These are phyloP conservation scores for Gossypium thurberi DNA, from an alignment of 345 rosid species.

Conservation along the genomic window DNA sequence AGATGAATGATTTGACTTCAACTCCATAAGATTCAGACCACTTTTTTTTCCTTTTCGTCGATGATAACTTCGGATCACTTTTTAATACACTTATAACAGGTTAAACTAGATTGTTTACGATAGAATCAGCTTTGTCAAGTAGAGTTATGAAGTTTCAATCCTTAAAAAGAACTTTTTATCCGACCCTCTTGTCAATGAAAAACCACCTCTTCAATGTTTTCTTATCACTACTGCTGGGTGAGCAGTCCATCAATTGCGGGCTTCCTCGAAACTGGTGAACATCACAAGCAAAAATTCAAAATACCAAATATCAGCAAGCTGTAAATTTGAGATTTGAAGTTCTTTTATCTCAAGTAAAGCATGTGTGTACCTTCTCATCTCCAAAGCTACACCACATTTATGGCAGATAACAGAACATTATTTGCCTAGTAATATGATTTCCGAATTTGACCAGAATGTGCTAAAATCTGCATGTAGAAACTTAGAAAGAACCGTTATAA, in stretches of 20 bases:
- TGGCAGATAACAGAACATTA: slow-evolving; percentile 26
- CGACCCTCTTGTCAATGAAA: slow-evolving; percentile 84
- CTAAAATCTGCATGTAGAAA: slow-evolving; percentile 9
- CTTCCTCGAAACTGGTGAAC: slow-evolving; percentile 41
- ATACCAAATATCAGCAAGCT: background rate
- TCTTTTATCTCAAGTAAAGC: background rate
- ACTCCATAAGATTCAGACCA: slow-evolving; percentile 47
- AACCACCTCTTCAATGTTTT: slow-evolving; percentile 92
- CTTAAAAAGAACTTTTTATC: slow-evolving; percentile 26
- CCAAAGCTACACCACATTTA: slow-evolving; percentile 45
- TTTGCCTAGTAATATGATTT: slow-evolving; percentile 2
- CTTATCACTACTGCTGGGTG: slow-evolving; percentile 62
- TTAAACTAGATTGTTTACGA: slow-evolving; percentile 9
- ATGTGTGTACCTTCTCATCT: slow-evolving; percentile 55
- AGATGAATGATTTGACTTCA: slow-evolving; percentile 59
- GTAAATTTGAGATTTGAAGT: background rate
- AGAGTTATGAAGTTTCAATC: slow-evolving; percentile 10
- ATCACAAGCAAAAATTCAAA: slow-evolving; percentile 10
- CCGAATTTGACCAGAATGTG: slow-evolving; percentile 1
- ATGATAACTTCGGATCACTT: slow-evolving; percentile 17
- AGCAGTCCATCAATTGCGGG: slow-evolving; percentile 61
- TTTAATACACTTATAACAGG: background rate
- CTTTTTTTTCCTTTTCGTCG: too few relatives aligned
- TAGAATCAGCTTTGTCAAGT: slow-evolving; percentile 14
- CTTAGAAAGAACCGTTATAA: background rate